A percentile compares a stretch with the other conserved stretches of the same genome.
These are phyloP conservation scores for Casaregolazyma suthepensis DNA, from an alignment of 1,139 yeast genomes.

Conservation along the genomic window DNA sequence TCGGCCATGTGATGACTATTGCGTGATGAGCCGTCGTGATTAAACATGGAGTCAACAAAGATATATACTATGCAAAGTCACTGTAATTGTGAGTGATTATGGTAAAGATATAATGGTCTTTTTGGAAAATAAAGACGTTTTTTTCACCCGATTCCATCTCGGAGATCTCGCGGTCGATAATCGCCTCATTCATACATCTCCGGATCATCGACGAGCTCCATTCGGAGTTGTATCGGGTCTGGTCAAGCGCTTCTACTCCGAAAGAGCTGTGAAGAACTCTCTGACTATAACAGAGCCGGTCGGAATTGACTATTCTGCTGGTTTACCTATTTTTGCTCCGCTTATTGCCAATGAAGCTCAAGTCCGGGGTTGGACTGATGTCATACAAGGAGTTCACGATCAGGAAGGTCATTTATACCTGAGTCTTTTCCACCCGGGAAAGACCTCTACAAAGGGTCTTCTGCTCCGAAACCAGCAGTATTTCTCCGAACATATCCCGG, in stretches of 20 bases:
- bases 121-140: not conserved
- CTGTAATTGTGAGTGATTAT: not conserved
- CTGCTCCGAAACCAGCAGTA: not conserved
- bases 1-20: not conserved
- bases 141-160: not conserved
- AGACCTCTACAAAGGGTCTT: not conserved
- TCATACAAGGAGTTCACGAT: conserved; percentile 7
- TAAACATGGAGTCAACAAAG: not conserved
- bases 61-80: not conserved
- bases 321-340: conserved; percentile 42
- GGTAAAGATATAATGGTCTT: conserved; percentile 3
- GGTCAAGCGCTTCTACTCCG: conserved; percentile 39
- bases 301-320: conserved; percentile 29
- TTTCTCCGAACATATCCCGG: not conserved
- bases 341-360: conserved; percentile 47
- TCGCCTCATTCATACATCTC: conserved; percentile 45
- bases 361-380: conserved; percentile 42
- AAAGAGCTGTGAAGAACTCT: conserved; percentile 46
- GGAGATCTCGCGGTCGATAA: conserved; percentile 25
- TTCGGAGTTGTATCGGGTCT: conserved; percentile 5
- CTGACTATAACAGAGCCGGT: conserved; percentile 37
- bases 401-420: conserved; percentile 7
- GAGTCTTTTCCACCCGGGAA: conserved; percentile 9
- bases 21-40: not conserved
- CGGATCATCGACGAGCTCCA: conserved; percentile 41